phyloP scores from a whole-genome alignment of 805 yeast genomes.

The Ogataea glucozyma region DNA sequence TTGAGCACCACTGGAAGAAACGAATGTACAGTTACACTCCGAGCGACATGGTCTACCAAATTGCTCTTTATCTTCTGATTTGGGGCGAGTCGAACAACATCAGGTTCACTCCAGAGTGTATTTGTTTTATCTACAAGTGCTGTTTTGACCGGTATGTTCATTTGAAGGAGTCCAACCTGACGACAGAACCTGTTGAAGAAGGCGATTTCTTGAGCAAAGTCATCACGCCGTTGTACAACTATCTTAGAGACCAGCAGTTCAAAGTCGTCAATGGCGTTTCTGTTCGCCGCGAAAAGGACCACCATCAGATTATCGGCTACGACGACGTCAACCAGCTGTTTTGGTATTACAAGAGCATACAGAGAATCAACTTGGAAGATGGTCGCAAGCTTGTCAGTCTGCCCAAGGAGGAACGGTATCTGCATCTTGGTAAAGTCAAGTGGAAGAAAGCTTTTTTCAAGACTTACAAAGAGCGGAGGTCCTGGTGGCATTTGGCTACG shows the following conservation, averaged over 20 bases:
- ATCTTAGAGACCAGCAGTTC: slow-evolving; percentile 67
- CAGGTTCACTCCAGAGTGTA: slow-evolving; percentile 50
- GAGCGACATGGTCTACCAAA: slow-evolving; percentile 61
- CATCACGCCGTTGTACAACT: slow-evolving; percentile 54
- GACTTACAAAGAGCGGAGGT: slow-evolving; percentile 48
- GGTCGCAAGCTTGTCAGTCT: slow-evolving; percentile 34
- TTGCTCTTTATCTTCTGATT: slow-evolving; percentile 60
- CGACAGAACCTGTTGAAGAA: slow-evolving; percentile 15
- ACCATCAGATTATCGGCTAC: slow-evolving; percentile 56
- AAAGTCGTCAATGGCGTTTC: slow-evolving; percentile 54
- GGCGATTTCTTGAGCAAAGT: slow-evolving; percentile 39
- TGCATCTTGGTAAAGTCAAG: slow-evolving; percentile 33
- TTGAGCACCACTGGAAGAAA: slow-evolving; percentile 78
- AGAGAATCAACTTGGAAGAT: slow-evolving; percentile 36
- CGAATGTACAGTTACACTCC: slow-evolving; percentile 57
- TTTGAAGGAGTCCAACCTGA: slow-evolving; percentile 31
- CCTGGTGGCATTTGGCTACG: slow-evolving; percentile 51
- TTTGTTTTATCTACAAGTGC: slow-evolving; percentile 58
- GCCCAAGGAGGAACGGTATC: slow-evolving; percentile 36
- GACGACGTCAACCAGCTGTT: slow-evolving; percentile 56
- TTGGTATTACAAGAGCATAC: slow-evolving; percentile 45
- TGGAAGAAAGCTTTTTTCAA: slow-evolving; percentile 47
- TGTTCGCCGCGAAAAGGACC: slow-evolving; percentile 69
- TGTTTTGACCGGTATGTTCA: slow-evolving; percentile 50
- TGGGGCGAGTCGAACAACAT: slow-evolving; percentile 82